phyloP scores from a whole-genome alignment of 2,329 filamentous ascomycete genomes.

The Trichoderma atrobrunneum region DNA sequence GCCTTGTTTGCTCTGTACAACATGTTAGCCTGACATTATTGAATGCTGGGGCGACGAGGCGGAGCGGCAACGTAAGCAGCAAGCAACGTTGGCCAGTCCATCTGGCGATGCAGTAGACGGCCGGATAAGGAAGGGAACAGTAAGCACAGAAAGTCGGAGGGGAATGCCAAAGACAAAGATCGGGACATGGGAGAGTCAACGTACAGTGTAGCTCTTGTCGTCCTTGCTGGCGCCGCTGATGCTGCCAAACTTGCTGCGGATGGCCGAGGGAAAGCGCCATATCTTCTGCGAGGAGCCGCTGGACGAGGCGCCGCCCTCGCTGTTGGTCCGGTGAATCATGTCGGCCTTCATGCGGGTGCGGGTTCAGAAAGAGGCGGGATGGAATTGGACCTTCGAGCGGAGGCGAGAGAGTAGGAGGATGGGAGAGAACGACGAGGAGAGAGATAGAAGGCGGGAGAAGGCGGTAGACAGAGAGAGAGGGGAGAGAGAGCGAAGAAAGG shows the following conservation, averaged over 20 bases:
- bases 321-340: constrained; percentile 33
- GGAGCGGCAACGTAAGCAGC: not conserved
- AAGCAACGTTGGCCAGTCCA: not conserved
- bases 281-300: constrained; percentile 22
- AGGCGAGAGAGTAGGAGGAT: not conserved
- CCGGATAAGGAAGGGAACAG: not conserved
- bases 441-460: not conserved
- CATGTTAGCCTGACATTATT: not conserved
- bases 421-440: not conserved
- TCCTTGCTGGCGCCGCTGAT: constrained; percentile 25
- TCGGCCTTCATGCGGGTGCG: constrained; percentile 1
- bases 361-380: not conserved
- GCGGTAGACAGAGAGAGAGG: not conserved
- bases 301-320: constrained; percentile 27
- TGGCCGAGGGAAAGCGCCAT: constrained; percentile 25
- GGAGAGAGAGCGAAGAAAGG: not conserved
- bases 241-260: constrained; percentile 24
- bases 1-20: constrained; percentile 14
- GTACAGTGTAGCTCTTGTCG: constrained; percentile 23
- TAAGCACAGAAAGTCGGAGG: not conserved
- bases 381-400: not conserved
- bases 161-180: not conserved
- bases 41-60: not conserved
- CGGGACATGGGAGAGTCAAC: not conserved
- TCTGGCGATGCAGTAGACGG: not conserved